These are phyloP conservation scores for Microcyclosporella mali DNA, from an alignment of 2,329 filamentous ascomycete species.

Conservation along the genomic window DNA sequence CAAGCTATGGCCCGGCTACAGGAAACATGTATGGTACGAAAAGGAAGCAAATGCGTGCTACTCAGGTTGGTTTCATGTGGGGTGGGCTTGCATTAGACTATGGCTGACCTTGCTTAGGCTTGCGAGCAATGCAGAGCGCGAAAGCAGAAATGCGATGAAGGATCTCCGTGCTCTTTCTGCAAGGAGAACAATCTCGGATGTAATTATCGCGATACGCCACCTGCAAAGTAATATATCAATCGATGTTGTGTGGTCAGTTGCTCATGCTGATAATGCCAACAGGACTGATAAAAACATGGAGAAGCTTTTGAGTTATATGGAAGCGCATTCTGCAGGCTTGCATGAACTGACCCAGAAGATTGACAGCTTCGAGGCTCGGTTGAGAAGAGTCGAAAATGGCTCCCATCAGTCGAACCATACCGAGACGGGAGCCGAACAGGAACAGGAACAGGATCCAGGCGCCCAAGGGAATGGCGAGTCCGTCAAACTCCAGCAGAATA, in stretches of 20 bases:
- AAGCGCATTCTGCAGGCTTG: conserved; percentile 31
- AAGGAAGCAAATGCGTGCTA: conserved; percentile 34
- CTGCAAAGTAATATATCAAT: conserved; percentile 67
- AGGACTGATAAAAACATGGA: conserved; percentile 46
- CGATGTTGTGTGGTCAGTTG: background rate
- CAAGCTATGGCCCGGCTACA: conserved; percentile 24
- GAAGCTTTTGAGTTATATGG: conserved; percentile 43
- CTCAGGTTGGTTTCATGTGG: conserved; percentile 24
- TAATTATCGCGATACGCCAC: conserved; percentile 83
- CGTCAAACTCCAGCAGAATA: conserved; percentile 32
- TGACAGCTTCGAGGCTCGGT: conserved; percentile 22
- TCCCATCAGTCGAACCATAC: conserved; percentile 6
- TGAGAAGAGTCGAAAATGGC: conserved; percentile 24
- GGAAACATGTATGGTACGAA: conserved; percentile 20
- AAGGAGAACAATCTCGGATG: conserved; percentile 78
- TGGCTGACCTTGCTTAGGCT: conserved; percentile 50
- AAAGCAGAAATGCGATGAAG: conserved; percentile 89
- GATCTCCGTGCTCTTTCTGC: conserved; percentile 75
- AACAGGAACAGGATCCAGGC: conserved; percentile 22
- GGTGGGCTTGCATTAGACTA: conserved; percentile 1
- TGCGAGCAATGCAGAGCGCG: conserved; percentile 83
- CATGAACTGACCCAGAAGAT: conserved; percentile 21
- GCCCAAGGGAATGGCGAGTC: conserved; percentile 1
- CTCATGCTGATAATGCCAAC: conserved; percentile 26
- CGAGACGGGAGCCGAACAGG: conserved; percentile 7